A percentile compares a stretch with the other conserved stretches of the same genome.
These are phyloP conservation scores for Waltergamsia citrina DNA, from an alignment of 2,329 filamentous ascomycete genomes.

Conservation along the genomic window DNA sequence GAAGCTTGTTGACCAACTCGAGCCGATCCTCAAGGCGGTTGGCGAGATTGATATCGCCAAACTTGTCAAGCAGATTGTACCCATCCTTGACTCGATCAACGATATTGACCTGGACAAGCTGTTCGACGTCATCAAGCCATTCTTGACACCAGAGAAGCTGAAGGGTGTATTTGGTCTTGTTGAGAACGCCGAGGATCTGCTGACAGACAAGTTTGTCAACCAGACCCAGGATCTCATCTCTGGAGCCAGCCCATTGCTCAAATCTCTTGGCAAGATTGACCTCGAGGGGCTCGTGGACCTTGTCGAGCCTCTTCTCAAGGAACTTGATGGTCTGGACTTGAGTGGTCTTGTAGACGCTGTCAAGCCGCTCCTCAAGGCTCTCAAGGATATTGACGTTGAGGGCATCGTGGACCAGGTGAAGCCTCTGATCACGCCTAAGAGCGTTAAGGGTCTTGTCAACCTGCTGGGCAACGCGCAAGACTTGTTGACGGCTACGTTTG, in stretches of 20 bases:
- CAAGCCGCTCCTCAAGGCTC: conserved; percentile 23
- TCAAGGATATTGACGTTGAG: conserved; percentile 27
- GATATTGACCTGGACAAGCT: conserved; percentile 18
- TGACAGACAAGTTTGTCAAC: conserved; percentile 27
- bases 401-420: conserved; percentile 23
- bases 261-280: conserved; percentile 23
- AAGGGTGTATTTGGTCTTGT: conserved; percentile 23
- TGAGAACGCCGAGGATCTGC: conserved; percentile 24
- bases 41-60: conserved; percentile 18
- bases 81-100: conserved; percentile 19
- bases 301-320: conserved; percentile 23
- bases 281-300: conserved; percentile 23
- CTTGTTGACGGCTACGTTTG: conserved; percentile 26
- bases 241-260: conserved; percentile 25
- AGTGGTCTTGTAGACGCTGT: conserved; percentile 20
- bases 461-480: conserved; percentile 27
- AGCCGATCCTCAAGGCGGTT: conserved; percentile 18
- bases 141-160: conserved; percentile 21
- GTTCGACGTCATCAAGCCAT: conserved; percentile 19
- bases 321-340: conserved; percentile 23
- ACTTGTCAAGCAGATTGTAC: conserved; percentile 17
- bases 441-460: conserved; percentile 22
- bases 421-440: conserved; percentile 29
- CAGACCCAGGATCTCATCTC: conserved; percentile 26
- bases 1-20: conserved; percentile 17